These are phyloP conservation scores for Carex cristatella DNA, from an alignment of 176 grass and related monocot genomes.

Conservation along the genomic window DNA sequence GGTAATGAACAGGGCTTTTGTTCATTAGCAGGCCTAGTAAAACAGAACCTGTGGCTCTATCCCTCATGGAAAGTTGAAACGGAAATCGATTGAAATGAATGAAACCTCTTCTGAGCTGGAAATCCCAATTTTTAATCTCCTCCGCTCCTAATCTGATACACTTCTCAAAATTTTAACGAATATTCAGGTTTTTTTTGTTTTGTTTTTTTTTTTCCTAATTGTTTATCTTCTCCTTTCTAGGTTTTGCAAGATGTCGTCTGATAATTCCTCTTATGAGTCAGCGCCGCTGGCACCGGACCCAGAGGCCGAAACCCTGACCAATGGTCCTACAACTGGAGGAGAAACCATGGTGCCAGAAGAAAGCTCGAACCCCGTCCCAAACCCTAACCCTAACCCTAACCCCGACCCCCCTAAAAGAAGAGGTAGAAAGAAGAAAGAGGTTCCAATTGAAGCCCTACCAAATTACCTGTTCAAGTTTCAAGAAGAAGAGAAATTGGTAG, in stretches of 20 bases:
- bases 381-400: not conserved
- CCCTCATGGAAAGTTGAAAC: not conserved
- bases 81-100: not conserved
- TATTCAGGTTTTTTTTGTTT: not conserved
- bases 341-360: not conserved
- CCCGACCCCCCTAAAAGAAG: slow-evolving; percentile 1
- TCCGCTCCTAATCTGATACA: not conserved
- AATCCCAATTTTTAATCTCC: not conserved
- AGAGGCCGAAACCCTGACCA: not conserved
- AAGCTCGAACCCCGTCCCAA: not conserved
- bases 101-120: not conserved
- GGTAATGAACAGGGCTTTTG: too few relatives aligned
- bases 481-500: not conserved
- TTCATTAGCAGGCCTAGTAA: too few relatives aligned
- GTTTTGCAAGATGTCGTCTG: slow-evolving; percentile 13
- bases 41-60: too few relatives aligned
- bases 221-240: not conserved
- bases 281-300: slow-evolving; percentile 2
- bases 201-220: not conserved
- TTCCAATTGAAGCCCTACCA: slow-evolving; percentile 13
- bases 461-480: slow-evolving; percentile 15
- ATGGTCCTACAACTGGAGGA: not conserved
- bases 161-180: not conserved
- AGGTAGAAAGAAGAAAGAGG: slow-evolving; percentile 24
- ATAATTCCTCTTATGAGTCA: slow-evolving; percentile 12